phyloP scores from a whole-genome alignment of 2,329 filamentous ascomycete genomes.

The Beauveria varroae region DNA sequence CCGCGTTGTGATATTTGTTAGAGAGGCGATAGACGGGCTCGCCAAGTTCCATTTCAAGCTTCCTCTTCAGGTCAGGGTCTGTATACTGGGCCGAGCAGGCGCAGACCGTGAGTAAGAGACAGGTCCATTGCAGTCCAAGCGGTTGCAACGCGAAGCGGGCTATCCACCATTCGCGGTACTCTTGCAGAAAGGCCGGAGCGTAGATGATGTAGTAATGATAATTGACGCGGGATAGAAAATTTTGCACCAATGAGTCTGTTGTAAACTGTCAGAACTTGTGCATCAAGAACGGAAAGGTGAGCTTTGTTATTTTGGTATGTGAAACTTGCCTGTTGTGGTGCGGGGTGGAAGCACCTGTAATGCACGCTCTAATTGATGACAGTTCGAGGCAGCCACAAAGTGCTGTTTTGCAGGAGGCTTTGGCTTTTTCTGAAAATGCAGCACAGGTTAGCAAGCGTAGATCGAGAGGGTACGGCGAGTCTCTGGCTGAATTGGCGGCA shows the following conservation, averaged over 20 bases:
- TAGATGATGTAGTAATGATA: conserved; percentile 33
- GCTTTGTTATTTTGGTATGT: background rate
- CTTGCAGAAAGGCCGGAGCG: conserved; percentile 26
- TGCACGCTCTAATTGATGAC: conserved; percentile 25
- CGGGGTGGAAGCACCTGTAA: conserved; percentile 25
- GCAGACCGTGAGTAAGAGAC: conserved; percentile 30
- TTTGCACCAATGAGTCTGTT: conserved; percentile 30
- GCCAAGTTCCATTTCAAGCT: conserved; percentile 25
- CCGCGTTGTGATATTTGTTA: conserved; percentile 26
- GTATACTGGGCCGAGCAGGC: conserved; percentile 30
- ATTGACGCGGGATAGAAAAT: conserved; percentile 30
- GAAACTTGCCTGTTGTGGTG: conserved; percentile 26
- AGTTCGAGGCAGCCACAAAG: conserved; percentile 15
- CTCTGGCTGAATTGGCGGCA: background rate
- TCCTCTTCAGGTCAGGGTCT: conserved; percentile 22
- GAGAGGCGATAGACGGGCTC: conserved; percentile 21
- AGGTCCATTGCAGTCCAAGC: conserved; percentile 30
- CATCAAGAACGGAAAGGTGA: background rate
- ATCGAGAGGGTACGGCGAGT: background rate
- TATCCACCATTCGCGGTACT: conserved; percentile 30
- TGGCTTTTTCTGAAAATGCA: conserved; percentile 14
- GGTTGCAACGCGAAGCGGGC: conserved; percentile 21
- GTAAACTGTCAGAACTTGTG: background rate
- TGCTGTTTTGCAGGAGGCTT: conserved; percentile 16
- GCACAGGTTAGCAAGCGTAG: background rate